These are phyloP conservation scores for Trichoderma reesei DNA, from an alignment of 495 filamentous ascomycete species.

Conservation along the genomic window DNA sequence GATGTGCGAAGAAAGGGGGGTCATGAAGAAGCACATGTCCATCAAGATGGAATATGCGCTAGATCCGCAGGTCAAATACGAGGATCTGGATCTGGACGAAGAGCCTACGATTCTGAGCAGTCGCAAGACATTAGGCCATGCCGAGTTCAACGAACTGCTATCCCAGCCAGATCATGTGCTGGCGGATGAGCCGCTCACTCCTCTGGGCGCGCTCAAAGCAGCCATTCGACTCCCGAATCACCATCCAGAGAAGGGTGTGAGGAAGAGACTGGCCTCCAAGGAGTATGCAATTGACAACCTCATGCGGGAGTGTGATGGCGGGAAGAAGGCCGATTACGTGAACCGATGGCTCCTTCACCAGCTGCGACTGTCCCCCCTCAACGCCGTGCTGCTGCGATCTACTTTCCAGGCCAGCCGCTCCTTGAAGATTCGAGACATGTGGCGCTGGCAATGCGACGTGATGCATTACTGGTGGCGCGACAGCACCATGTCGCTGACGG, in stretches of 20 bases:
- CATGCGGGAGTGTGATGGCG: constrained; percentile 18
- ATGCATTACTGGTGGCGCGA: constrained; percentile 34
- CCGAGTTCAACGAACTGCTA: constrained; percentile 24
- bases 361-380: constrained; percentile 32
- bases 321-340: constrained; percentile 31
- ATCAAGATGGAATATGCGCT: constrained; percentile 23
- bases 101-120: background rate
- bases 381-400: constrained; percentile 32
- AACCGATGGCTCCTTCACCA: constrained; percentile 40
- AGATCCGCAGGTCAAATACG: constrained; percentile 19
- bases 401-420: constrained; percentile 21
- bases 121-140: constrained; percentile 15
- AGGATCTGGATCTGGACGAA: background rate
- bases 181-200: constrained; percentile 13
- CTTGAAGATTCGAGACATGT: constrained; percentile 27
- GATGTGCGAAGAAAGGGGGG: constrained; percentile 19
- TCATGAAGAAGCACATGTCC: constrained; percentile 24
- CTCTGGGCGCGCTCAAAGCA: constrained; percentile 15
- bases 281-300: constrained; percentile 25
- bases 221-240: constrained; percentile 19
- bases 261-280: constrained; percentile 22
- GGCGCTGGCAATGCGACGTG: constrained; percentile 38
- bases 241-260: constrained; percentile 15
- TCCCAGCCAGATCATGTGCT: constrained; percentile 26
- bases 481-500: constrained; percentile 1